phyloP scores from a whole-genome alignment of 192 early-diverging fungal species.

The Mortierella alpina region DNA sequence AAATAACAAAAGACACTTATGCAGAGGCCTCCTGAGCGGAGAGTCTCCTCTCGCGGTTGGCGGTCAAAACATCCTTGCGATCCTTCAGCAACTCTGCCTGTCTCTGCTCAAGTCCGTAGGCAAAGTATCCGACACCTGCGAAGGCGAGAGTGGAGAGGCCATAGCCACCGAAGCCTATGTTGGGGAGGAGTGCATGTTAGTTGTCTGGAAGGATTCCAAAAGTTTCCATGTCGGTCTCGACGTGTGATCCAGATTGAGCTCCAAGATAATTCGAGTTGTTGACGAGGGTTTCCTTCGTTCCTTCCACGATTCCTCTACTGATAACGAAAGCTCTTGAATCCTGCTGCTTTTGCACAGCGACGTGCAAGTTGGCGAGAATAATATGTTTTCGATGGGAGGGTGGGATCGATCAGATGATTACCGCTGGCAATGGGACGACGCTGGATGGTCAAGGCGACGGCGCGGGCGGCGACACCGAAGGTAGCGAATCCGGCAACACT shows the following conservation, averaged over 20 bases:
- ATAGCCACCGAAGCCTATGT: slow-evolving; percentile 43
- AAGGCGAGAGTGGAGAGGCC: slow-evolving; percentile 28
- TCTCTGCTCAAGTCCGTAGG: slow-evolving; percentile 42
- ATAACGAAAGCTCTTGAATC: too few species aligned
- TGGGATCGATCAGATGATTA: too few species aligned
- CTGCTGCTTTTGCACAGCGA: too few species aligned
- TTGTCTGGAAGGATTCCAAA: neutral
- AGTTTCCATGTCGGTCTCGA: neutral
- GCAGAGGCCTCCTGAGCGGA: slow-evolving; percentile 28
- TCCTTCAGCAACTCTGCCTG: slow-evolving; percentile 52
- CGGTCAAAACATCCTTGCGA: slow-evolving; percentile 36
- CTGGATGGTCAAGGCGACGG: slow-evolving; percentile 30
- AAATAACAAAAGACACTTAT: slow-evolving; percentile 1
- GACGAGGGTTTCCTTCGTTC: too few species aligned
- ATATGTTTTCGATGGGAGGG: too few species aligned
- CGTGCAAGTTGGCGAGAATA: too few species aligned
- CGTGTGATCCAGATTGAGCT: neutral
- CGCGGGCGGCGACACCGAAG: slow-evolving; percentile 44
- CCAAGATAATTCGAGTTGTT: too few species aligned
- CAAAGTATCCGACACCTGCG: slow-evolving; percentile 35
- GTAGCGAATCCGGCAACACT: slow-evolving; percentile 46
- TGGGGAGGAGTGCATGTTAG: neutral
- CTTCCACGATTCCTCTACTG: too few species aligned
- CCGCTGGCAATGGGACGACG: slow-evolving; percentile 32
- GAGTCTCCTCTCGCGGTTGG: slow-evolving; percentile 49